Percentiles rank a stretch among this genome's conserved stretches.
These are phyloP conservation scores for Eutypa lata DNA, from an alignment of 2,329 filamentous ascomycete genomes.

Conservation along the genomic window DNA sequence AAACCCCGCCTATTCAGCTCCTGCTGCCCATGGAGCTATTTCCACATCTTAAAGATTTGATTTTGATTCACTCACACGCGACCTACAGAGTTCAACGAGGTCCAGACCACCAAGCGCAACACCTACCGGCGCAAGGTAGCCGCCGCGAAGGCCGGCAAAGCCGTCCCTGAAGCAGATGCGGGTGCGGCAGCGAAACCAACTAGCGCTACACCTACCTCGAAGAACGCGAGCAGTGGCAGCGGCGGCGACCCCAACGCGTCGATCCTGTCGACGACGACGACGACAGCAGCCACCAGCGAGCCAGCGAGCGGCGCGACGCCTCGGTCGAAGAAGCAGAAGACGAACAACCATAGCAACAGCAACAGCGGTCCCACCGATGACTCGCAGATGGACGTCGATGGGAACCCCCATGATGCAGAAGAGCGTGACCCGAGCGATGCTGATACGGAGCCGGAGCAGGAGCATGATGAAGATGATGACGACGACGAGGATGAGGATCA, in stretches of 20 bases:
- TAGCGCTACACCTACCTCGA: neutral
- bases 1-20: neutral
- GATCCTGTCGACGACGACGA: too few species aligned
- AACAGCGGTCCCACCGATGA: too few species aligned
- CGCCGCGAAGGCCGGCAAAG: slow-evolving; percentile 53
- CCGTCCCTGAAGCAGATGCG: slow-evolving; percentile 12
- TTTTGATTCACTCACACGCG: slow-evolving; percentile 3
- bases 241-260: slow-evolving; percentile 30
- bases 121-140: slow-evolving; percentile 68
- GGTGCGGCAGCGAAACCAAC: neutral
- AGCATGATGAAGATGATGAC: slow-evolving; percentile 47
- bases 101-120: slow-evolving; percentile 71
- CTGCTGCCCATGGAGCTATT: neutral
- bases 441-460: slow-evolving; percentile 41
- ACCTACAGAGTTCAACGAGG: slow-evolving; percentile 63
- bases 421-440: slow-evolving; percentile 36
- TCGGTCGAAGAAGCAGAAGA: slow-evolving; percentile 36
- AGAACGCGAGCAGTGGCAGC: slow-evolving; percentile 14
- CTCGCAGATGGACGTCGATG: slow-evolving; percentile 45
- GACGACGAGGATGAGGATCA: slow-evolving; percentile 54
- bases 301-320: slow-evolving; percentile 16
- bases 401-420: slow-evolving; percentile 26
- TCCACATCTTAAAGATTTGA: neutral
- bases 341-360: too few species aligned
- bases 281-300: slow-evolving; percentile 15